These are phyloP conservation scores for Boletus holoroseus DNA, from an alignment of 1,284 basidiomycete species.

Conservation along the genomic window DNA sequence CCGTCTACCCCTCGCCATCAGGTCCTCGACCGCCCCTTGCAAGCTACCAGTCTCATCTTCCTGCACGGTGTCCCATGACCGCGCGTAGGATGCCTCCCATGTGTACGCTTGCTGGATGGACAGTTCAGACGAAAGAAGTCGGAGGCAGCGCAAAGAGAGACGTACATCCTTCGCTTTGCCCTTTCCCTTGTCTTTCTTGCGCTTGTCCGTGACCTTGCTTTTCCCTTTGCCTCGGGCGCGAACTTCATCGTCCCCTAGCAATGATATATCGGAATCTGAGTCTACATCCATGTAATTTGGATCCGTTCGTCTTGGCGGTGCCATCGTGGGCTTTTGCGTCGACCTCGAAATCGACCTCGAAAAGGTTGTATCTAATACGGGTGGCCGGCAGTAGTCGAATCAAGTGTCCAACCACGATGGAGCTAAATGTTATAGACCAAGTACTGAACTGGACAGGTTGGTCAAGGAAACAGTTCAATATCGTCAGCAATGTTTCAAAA, in stretches of 20 bases:
- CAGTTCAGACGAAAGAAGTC: background rate
- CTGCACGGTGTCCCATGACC: slow-evolving; percentile 94
- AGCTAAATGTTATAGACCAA: background rate
- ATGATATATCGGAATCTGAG: slow-evolving; percentile 39
- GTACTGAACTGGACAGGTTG: background rate
- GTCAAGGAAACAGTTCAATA: background rate
- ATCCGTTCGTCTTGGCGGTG: slow-evolving; percentile 23
- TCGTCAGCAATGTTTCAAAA: no score
- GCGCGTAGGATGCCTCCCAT: slow-evolving; percentile 93
- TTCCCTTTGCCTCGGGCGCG: slow-evolving; percentile 44
- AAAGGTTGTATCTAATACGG: background rate
- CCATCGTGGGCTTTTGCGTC: slow-evolving; percentile 14
- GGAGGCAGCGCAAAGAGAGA: background rate
- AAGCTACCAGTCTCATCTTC: slow-evolving; percentile 93
- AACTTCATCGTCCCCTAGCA: slow-evolving; percentile 31
- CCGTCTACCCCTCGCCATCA: slow-evolving; percentile 80
- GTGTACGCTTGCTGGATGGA: slow-evolving; percentile 69
- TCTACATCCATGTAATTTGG: slow-evolving; percentile 37
- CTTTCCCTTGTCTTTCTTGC: slow-evolving; percentile 41
- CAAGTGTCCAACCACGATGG: background rate
- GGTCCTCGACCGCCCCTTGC: slow-evolving; percentile 83
- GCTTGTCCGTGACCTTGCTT: slow-evolving; percentile 36
- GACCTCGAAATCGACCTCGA: background rate
- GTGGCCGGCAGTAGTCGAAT: background rate
- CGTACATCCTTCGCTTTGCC: slow-evolving; percentile 50